Evolutionary conservation across 495 filamentous ascomycete genomes (phyloP), one percentile per base, ranked within the genome.

Genomic region (Xylaria venustula): DNA sequence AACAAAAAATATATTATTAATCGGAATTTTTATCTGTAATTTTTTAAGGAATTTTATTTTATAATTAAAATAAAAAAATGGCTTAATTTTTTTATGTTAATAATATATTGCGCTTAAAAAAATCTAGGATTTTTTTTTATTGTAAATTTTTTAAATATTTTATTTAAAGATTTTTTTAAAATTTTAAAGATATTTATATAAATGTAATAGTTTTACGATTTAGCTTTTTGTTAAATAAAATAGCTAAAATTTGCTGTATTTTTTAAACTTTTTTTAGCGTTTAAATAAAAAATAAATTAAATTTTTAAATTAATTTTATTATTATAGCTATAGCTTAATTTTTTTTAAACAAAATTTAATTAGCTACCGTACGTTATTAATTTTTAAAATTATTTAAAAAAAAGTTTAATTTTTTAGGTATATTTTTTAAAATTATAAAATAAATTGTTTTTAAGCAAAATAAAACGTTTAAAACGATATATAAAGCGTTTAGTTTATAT

Each of bases 401-500:
- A 14, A 50, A 26, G 14, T 17, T 50, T 15, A 50, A n/a, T 30
- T 30, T 26, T 50, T n/a, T n/a, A n/a, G n/a, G n/a, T n/a, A n/a
- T n/a, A n/a, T 50, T 15, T 25, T 40, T 14, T 36, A 11, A n/a
- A n/a, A n/a, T n/a, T 11, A 34, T 34, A 5, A 34, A 30, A 25
- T 54, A 11, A 37, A 36, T 52, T 36, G 15, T n/a, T 26, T 3
- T 36, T 26, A 25, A 32, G 5, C 30, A 25, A 25, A 32, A 54
- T 41, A 54, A 54, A 32, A 20, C 32, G 19, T 54, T 54, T 37
- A 54, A 54, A 54, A 54, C 23, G 23, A 54, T 54, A 54, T 54
- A 54, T 3, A 54, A 14, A 14, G 23, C 40, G 37, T 25, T 26
- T 4, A 26, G 50, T 17, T 54, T 54, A 54, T 54, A 54, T 37